These are phyloP conservation scores for Solanum pinnatisectum DNA, from an alignment of 257 asterid species.

Conservation along the genomic window DNA sequence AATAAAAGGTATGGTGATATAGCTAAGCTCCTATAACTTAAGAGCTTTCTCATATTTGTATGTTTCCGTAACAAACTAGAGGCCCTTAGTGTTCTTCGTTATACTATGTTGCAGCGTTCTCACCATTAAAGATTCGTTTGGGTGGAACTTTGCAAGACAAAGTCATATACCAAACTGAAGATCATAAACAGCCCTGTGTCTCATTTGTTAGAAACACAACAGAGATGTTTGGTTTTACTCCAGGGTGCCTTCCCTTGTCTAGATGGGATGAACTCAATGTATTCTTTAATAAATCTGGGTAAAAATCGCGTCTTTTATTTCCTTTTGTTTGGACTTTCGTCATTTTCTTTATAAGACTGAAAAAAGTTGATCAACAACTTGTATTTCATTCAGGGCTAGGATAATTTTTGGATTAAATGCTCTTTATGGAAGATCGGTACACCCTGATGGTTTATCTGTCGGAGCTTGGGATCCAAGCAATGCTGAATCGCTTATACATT, in stretches of 20 bases:
- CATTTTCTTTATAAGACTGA: background rate
- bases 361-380: background rate
- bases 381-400: constrained; percentile 38
- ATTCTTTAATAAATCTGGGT: constrained; percentile 67
- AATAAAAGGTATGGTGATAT: constrained; percentile 44
- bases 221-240: constrained; percentile 51
- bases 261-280: constrained; percentile 80
- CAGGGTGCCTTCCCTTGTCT: constrained; percentile 65
- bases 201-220: constrained; percentile 37
- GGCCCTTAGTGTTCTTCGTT: background rate
- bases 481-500: constrained; percentile 51
- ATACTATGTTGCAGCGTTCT: constrained; percentile 48
- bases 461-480: constrained; percentile 63
- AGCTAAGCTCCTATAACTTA: background rate
- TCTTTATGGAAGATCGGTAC: constrained; percentile 42
- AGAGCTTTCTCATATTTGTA: background rate
- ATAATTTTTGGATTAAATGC: constrained; percentile 65
- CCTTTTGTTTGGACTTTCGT: background rate
- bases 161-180: constrained; percentile 56
- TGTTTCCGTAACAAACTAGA: background rate
- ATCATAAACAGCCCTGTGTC: constrained; percentile 34
- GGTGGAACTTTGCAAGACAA: constrained; percentile 89
- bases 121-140: constrained; percentile 78
- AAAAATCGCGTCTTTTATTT: background rate
- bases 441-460: constrained; percentile 18